Evolutionary conservation across 73 alveolate genomes (phyloP).

Genomic region (Tetrahymena borealis): DNA sequence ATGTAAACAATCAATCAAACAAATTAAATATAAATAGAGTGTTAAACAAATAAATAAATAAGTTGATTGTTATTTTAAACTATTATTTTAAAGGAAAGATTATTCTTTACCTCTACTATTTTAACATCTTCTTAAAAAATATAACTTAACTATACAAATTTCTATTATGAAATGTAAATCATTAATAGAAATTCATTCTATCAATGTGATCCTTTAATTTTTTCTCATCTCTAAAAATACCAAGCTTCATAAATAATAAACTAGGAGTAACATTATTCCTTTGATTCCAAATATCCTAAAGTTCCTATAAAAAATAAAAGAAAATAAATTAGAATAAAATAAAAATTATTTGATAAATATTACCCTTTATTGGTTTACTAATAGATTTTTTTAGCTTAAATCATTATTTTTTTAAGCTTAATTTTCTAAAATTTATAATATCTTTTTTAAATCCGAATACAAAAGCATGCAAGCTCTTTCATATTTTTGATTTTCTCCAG

Average conservation of each 20-base stretch:
- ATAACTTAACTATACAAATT: background rate
- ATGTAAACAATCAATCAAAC: no score
- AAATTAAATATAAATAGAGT: no score
- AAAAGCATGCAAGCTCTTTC: conserved; percentile 1
- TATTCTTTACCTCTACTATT: no score
- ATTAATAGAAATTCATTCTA: background rate
- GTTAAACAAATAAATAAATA: no score
- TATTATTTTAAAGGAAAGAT: no score
- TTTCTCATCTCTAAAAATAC: background rate
- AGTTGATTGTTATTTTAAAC: no score
- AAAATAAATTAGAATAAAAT: background rate
- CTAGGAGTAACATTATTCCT: background rate
- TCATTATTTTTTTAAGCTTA: background rate
- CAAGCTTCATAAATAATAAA: background rate
- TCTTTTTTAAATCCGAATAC: background rate
- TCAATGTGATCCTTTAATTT: background rate
- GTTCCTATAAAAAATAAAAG: background rate
- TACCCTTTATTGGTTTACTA: background rate
- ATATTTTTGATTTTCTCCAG: background rate
- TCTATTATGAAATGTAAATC: background rate
- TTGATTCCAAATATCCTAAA: background rate
- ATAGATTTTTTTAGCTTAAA: background rate
- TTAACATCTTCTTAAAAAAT: background rate
- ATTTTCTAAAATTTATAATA: background rate
- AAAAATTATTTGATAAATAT: background rate